phyloP scores from a whole-genome alignment of 78 protist genomes.

The Chrysochromulina parva region DNA sequence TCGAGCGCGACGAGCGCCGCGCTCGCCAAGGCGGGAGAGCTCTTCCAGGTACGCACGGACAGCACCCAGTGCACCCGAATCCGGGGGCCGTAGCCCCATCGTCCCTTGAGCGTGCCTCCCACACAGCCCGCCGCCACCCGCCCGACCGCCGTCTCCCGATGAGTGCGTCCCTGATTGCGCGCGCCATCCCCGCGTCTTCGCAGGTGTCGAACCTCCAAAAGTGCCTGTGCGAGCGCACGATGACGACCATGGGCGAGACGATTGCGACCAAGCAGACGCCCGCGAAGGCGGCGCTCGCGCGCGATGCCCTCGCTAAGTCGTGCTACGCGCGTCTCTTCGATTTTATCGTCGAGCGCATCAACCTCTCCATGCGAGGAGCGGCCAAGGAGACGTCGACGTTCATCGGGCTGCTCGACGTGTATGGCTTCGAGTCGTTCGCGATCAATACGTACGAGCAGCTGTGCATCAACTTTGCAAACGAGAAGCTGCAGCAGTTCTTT shows the following conservation, averaged over 20 bases:
- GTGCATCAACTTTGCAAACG: constrained; percentile 81
- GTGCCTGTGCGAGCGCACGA: background rate
- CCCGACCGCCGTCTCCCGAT: too few relatives aligned
- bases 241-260: background rate
- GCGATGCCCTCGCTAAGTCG: background rate
- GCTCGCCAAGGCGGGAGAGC: background rate
- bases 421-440: constrained; percentile 91
- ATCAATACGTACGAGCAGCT: constrained; percentile 36
- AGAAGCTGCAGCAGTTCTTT: constrained; percentile 81
- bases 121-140: too few relatives aligned
- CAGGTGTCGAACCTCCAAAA: background rate
- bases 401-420: constrained; percentile 89
- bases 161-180: too few relatives aligned
- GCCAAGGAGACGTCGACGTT: background rate
- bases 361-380: background rate
- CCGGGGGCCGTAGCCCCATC: too few relatives aligned
- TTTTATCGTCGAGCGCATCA: constrained; percentile 73
- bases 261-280: background rate
- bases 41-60: too few relatives aligned
- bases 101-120: too few relatives aligned
- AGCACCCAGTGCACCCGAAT: too few relatives aligned
- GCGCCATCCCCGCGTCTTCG: too few relatives aligned
- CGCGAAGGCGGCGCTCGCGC: background rate
- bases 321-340: constrained; percentile 56
- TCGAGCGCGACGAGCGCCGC: background rate